phyloP scores from a whole-genome alignment of 805 yeast genomes.

The Metschnikowia rubicola region DNA sequence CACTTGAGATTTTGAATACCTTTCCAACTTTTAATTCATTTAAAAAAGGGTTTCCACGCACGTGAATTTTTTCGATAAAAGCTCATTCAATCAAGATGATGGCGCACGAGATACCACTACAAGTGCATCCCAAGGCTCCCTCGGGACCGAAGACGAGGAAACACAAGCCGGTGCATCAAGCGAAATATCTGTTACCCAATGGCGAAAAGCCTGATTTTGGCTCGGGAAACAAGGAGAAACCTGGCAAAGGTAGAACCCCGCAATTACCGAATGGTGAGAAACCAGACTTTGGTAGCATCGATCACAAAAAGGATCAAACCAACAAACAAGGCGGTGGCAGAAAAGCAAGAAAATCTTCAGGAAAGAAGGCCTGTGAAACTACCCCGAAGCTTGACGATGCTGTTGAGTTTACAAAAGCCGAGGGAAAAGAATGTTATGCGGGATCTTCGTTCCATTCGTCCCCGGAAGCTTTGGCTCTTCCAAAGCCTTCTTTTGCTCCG shows the following conservation, averaged over 20 bases:
- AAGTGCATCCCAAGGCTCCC: constrained; percentile 20
- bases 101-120: constrained; percentile 32
- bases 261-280: constrained; percentile 27
- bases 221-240: constrained; percentile 11
- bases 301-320: constrained; percentile 4
- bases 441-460: constrained; percentile 57
- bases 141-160: constrained; percentile 15
- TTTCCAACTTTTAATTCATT: background rate
- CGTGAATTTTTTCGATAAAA: background rate
- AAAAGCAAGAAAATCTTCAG: constrained; percentile 4
- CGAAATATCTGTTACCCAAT: constrained; percentile 24
- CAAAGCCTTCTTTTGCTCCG: constrained; percentile 49
- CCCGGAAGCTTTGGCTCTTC: constrained; percentile 53
- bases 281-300: constrained; percentile 17
- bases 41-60: background rate
- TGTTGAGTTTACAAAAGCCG: background rate
- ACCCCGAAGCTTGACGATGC: background rate
- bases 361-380: constrained; percentile 3
- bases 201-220: constrained; percentile 30
- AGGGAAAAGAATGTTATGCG: constrained; percentile 40
- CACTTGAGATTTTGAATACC: background rate
- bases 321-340: constrained; percentile 2
- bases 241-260: constrained; percentile 9
- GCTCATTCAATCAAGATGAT: constrained; percentile 13
- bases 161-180: constrained; percentile 13